Evolutionary conservation across 2,329 filamentous ascomycete species (phyloP), one percentile per base, ranked within the genome.

Genomic region (Colletotrichum sp.): DNA sequence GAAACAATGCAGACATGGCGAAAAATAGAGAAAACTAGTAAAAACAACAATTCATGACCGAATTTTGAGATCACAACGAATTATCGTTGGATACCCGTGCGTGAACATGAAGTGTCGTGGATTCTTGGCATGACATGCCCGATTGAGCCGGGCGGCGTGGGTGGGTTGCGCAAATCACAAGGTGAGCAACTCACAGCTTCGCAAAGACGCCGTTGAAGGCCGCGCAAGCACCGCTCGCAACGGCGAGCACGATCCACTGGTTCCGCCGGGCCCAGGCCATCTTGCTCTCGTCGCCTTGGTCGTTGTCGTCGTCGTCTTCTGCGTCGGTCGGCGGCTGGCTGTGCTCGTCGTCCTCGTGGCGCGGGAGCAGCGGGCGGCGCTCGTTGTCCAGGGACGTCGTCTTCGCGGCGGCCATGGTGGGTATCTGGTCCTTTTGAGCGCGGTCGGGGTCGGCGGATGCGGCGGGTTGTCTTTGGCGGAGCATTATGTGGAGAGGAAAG

Each of bases 191-290:
- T 79, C 84, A 94, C 93, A 97, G 85, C 84, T 96, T 97, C 1
- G 94, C 94, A 85, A 96, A 95, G 7, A 94, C 92, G 73, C 94
- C 94, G 78, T 97, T 97, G 77, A 94, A 92, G 27, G 94, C 93
- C 36, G 94, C 94, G 79, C 93, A 96, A 67, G 90, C 91, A 75
- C 94, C 94, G 79, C 93, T 95, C 63, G 92, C 90, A 55, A 96
- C 82, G 55, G 94, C 93, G 75, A 93, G 89, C 65, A 92, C 84
- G 75, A 96, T 88, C 92, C 92, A 93, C 76, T 89, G 87, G 69
- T 83, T 84, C 58, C 78, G 76, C 29, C 73, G 75, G 15, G 74
- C 71, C 82, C 81, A 83, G 51, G 76, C 74, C 75, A 72, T 77
- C 27, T 33, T 72, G 43, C 54, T 36, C 57, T 43, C 57, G 57